A percentile compares a stretch with the other conserved stretches of the same genome.
Evolutionary conservation across 1,284 basidiomycete genomes (phyloP).

Genomic region (Naganishia albida): DNA sequence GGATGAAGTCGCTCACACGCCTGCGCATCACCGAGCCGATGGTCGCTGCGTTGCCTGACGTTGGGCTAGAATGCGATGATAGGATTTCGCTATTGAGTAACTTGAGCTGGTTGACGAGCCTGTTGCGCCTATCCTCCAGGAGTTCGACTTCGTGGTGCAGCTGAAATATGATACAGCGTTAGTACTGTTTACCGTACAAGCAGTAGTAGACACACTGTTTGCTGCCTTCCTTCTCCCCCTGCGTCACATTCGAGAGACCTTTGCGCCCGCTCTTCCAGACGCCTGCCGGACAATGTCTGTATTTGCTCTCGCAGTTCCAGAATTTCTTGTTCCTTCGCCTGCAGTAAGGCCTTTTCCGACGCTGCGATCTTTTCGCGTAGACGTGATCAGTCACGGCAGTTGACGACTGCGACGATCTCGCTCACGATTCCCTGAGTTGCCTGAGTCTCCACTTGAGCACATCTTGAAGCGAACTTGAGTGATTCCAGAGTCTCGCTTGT

Average conservation of each 20-base stretch:
- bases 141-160: constrained; percentile 47
- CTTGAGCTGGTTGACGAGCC: constrained; percentile 44
- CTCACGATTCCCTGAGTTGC: constrained; percentile 59
- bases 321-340: constrained; percentile 56
- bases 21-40: constrained; percentile 43
- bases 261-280: neutral
- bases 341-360: constrained; percentile 53
- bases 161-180: constrained; percentile 27
- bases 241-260: neutral
- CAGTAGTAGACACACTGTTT: neutral
- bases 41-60: constrained; percentile 32
- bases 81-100: constrained; percentile 52
- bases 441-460: constrained; percentile 60
- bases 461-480: constrained; percentile 61
- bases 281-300: constrained; percentile 35
- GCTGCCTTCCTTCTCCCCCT: neutral
- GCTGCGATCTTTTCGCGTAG: constrained; percentile 42
- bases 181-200: neutral
- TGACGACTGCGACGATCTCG: neutral
- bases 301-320: constrained; percentile 51
- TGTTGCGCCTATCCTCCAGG: constrained; percentile 49
- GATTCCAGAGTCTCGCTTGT: constrained; percentile 60
- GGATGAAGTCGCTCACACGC: constrained; percentile 51
- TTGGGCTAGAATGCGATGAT: constrained; percentile 45
- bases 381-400: neutral